Evolutionary conservation across 306 rosid species (phyloP), one percentile per base, ranked within the genome.

Genomic region (Glycine tomentella): DNA sequence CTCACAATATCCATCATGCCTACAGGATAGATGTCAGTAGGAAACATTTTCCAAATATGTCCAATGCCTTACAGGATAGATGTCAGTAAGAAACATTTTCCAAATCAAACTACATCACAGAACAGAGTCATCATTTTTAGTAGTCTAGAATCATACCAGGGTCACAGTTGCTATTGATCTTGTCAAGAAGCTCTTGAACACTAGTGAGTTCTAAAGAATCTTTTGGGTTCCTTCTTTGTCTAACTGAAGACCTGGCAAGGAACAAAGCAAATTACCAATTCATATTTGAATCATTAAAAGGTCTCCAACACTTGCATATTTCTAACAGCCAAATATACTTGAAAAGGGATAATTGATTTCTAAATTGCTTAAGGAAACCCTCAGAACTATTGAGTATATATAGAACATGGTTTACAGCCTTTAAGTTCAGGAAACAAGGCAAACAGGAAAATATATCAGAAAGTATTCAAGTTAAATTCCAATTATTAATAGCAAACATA

Each of bases 161-260:
- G 84, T 95, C 94, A 84, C 86, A 91, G 52, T 87, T 88, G 69
- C 78, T 34, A 82, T 88, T 92, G 48, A 95, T 87, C 81, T 91
- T 92, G 69, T 77, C 87, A 84, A 91, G 82, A 86, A 95, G 99
- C 82, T 90, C 88, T 74, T 95, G 95, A 76, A 91, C 76, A 69
- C 94, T 95, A 68, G 91, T 91, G 44, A 91, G 92, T 85, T 91
- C 93, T 63, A 89, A 61, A 56, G 92, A 82, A 82, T 86, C 97
- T 88, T 89, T 93, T 34, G 92, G 95, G 73, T 88, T 90, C 90
- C 99, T 87, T 95, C 99, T 88, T 87, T 86, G 97, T 86, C 97
- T 90, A 78, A 95, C 86, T 52, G 88, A 91, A 48, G 92, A 89
- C 90, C 99, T 95, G 73, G 48, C 69, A 77, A 79, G 74, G 61